These are phyloP conservation scores for Globisporangium cylindrosporum DNA, from an alignment of 352 stramenopile genomes.

Conservation along the genomic window DNA sequence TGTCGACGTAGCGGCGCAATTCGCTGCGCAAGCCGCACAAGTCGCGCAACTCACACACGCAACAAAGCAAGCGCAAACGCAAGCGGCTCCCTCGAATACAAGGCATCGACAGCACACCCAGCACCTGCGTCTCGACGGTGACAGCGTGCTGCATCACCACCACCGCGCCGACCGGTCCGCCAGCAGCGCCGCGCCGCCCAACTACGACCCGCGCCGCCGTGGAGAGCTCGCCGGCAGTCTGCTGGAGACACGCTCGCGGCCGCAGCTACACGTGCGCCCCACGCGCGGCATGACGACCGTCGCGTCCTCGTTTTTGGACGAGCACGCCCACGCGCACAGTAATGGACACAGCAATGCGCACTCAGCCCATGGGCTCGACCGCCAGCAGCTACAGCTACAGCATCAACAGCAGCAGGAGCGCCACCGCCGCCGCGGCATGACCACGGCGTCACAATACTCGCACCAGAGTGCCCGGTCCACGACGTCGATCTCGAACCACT, in stretches of 20 bases:
- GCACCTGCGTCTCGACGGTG: slow-evolving; percentile 13
- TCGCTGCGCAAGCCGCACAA: slow-evolving; percentile 2
- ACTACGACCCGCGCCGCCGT: background rate
- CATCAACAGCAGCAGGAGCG: background rate
- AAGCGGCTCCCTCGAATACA: too few relatives aligned
- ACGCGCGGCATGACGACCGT: slow-evolving; percentile 11
- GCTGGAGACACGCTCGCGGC: slow-evolving; percentile 2
- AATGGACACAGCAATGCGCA: background rate
- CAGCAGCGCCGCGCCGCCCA: background rate
- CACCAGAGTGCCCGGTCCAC: background rate
- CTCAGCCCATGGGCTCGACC: background rate
- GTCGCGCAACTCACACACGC: background rate
- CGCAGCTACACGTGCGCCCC: background rate
- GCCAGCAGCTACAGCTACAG: background rate
- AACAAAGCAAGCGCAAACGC: background rate
- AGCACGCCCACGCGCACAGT: background rate
- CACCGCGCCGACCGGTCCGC: background rate
- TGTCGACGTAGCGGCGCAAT: background rate
- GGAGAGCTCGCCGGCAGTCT: slow-evolving; percentile 5
- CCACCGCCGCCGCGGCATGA: slow-evolving; percentile 9
- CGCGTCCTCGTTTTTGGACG: slow-evolving; percentile 3
- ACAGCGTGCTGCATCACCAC: background rate
- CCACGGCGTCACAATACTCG: slow-evolving; percentile 11
- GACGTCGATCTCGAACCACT: slow-evolving; percentile 2
- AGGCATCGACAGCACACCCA: background rate